A percentile compares a stretch with the other conserved stretches of the same genome.
These are phyloP conservation scores for Blumeriella jaapii DNA, from an alignment of 2,329 filamentous ascomycete genomes.

Conservation along the genomic window DNA sequence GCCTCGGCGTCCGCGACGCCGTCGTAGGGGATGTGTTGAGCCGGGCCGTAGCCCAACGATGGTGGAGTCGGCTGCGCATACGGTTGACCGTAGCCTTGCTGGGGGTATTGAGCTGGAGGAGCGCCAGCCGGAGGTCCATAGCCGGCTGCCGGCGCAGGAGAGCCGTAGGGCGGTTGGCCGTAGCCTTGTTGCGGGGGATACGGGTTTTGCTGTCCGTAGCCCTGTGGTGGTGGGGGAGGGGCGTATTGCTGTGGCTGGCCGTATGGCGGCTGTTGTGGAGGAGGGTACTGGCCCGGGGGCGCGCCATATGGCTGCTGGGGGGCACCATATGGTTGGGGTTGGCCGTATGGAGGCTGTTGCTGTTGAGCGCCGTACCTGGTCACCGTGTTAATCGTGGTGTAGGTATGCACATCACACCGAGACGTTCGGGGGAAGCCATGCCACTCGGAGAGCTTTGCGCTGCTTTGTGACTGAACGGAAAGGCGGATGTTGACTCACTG, in stretches of 20 bases:
- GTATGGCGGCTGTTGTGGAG: conserved; percentile 7
- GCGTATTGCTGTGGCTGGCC: conserved; percentile 14
- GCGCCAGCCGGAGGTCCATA: conserved; percentile 2
- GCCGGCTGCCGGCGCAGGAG: conserved; percentile 2
- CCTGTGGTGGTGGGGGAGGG: conserved; percentile 11
- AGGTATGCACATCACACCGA: too few species aligned
- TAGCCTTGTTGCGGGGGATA: conserved; percentile 11
- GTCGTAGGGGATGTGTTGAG: conserved; percentile 59
- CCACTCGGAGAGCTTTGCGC: too few species aligned
- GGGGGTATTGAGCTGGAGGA: conserved; percentile 20
- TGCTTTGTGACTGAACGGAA: background rate
- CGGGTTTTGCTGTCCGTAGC: conserved; percentile 6
- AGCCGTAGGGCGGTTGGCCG: conserved; percentile 6
- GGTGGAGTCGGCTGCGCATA: conserved; percentile 46
- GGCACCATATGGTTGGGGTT: conserved; percentile 7
- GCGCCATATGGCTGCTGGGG: conserved; percentile 7
- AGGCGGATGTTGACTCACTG: background rate
- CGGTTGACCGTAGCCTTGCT: conserved; percentile 21
- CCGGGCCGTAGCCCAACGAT: conserved; percentile 63
- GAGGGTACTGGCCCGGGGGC: conserved; percentile 11
- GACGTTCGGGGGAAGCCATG: too few species aligned
- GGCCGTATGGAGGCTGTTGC: conserved; percentile 6
- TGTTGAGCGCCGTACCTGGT: conserved; percentile 8
- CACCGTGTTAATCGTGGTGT: too few species aligned
- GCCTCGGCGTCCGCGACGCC: conserved; percentile 56